These are phyloP conservation scores for Raphidocelis subcapitata DNA, from an alignment of 139 green algal genomes.

Conservation along the genomic window DNA sequence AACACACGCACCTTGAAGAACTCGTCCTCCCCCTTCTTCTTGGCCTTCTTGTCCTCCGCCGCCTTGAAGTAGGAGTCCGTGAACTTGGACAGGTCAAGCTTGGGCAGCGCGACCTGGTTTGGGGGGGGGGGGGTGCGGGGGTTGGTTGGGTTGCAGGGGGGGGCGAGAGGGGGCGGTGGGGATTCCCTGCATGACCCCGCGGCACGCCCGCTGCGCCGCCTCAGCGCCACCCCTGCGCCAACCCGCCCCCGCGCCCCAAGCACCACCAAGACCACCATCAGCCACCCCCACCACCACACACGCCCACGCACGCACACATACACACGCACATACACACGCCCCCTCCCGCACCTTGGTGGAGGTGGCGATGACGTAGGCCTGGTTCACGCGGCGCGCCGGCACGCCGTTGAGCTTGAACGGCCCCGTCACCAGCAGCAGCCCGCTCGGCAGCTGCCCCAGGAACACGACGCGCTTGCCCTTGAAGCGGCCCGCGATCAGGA, in stretches of 20 bases:
- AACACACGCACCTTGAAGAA: conserved; percentile 67
- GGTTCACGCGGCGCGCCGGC: conserved; percentile 92
- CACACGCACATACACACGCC: too few relatives aligned
- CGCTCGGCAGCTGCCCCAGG: conserved; percentile 92
- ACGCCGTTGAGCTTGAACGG: conserved; percentile 99
- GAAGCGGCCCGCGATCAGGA: conserved; percentile 95
- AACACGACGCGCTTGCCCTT: conserved; percentile 99
- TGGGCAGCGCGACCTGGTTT: conserved; percentile 63
- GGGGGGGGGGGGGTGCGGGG: background rate
- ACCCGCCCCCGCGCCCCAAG: too few relatives aligned
- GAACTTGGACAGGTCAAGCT: conserved; percentile 84
- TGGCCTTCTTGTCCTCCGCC: conserved; percentile 72
- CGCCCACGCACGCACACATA: too few relatives aligned
- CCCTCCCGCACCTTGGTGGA: conserved; percentile 83
- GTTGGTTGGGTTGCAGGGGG: too few relatives aligned
- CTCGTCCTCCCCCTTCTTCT: conserved; percentile 83
- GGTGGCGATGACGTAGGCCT: conserved; percentile 98
- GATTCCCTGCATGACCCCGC: too few relatives aligned
- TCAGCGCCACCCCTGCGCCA: too few relatives aligned
- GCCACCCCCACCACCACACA: too few relatives aligned
- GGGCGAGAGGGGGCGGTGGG: too few relatives aligned
- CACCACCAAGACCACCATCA: too few relatives aligned
- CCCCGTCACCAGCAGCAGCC: conserved; percentile 94
- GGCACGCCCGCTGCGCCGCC: too few relatives aligned
- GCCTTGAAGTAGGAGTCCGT: conserved; percentile 93